Base-by-base conservation (phyloP, 2,329 filamentous ascomycete species). In the Xylaria sp. region DNA sequence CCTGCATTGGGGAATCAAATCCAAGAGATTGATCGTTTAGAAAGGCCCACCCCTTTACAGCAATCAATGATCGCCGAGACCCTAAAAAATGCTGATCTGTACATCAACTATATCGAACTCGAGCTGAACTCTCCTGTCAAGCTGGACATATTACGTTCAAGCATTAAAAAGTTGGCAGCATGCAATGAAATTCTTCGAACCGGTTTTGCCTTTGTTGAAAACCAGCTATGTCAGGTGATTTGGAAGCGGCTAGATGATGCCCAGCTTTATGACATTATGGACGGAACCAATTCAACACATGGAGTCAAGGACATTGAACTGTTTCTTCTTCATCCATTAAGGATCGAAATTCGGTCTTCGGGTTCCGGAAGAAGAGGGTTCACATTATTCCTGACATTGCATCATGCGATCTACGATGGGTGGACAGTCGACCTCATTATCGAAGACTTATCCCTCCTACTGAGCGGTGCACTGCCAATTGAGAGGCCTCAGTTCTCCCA, bases 331-430 rank as follows among this genome's bases (percentile, higher is more conserved):
- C 77, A 62, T 2, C 93, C 94, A 0, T 82, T 94, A 15, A 81
- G 78, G 18, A 80, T 94, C n/a, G 86, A 92, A 68, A 80, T 94
- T 1, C 67, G 54, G 13, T 66, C 5, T 2, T 39, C 3, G 50
- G 63, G 9, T 39, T 61, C 8, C 20, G 72, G 20, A 59, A 76
- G 4, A 65, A 71, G 57, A 64, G 77, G 2, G 74, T 77, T 39
- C 73, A 82, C 3, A 78, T 78, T 68, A 79, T 87, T 12, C 63
- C 93, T 54, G 84, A 91, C 74, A 13, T 83, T 97, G 0, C 94
- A 97, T 77, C 94, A 98, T 80, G 90, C 93, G 0, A 78, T 97
- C 0, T 98, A 97, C 76, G 94, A 98, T 79, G 94, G 94, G n/a
- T 98, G 94, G 94, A 94, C 94, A 0, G 86, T 94, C 76, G 92